A percentile compares a stretch with the other conserved stretches of the same genome.
Evolutionary conservation across 2,329 filamentous ascomycete genomes (phyloP).

Genomic region (Dactylellina parvicollis): DNA sequence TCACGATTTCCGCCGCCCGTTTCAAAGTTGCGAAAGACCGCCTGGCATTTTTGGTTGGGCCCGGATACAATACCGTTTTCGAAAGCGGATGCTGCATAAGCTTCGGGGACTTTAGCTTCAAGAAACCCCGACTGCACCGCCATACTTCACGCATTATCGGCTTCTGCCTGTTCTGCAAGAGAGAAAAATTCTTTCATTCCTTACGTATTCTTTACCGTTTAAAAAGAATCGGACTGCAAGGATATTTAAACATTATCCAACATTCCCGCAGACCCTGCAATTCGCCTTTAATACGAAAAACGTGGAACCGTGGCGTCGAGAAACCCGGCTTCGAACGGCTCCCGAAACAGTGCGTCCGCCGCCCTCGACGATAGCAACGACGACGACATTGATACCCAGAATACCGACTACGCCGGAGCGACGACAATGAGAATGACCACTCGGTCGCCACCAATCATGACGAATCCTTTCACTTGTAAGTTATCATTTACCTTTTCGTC

Average conservation of each 20-base stretch:
- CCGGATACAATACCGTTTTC: constrained; percentile 31
- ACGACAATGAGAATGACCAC: constrained; percentile 54
- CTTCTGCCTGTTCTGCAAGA: constrained; percentile 39
- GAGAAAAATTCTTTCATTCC: constrained; percentile 31
- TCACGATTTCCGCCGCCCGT: constrained; percentile 40
- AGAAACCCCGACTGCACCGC: constrained; percentile 40
- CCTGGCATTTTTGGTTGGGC: constrained; percentile 16
- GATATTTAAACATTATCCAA: not conserved
- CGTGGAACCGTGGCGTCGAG: constrained; percentile 27
- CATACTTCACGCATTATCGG: not conserved
- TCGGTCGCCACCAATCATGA: constrained; percentile 52
- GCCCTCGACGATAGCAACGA: constrained; percentile 16
- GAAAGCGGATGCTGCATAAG: constrained; percentile 53
- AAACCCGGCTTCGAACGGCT: constrained; percentile 38
- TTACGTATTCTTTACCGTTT: not conserved
- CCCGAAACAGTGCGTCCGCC: constrained; percentile 22
- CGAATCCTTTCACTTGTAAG: constrained; percentile 53
- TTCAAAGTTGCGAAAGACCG: constrained; percentile 33
- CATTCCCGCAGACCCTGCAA: not conserved
- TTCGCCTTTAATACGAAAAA: constrained; percentile 6
- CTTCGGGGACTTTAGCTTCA: constrained; percentile 54
- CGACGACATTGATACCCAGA: constrained; percentile 9
- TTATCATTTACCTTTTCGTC: not conserved
- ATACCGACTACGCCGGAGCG: constrained; percentile 16
- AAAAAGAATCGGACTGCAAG: constrained; percentile 8